These are phyloP conservation scores for Blastobotrys serpentis DNA, from an alignment of 1,139 yeast genomes.

Conservation along the genomic window DNA sequence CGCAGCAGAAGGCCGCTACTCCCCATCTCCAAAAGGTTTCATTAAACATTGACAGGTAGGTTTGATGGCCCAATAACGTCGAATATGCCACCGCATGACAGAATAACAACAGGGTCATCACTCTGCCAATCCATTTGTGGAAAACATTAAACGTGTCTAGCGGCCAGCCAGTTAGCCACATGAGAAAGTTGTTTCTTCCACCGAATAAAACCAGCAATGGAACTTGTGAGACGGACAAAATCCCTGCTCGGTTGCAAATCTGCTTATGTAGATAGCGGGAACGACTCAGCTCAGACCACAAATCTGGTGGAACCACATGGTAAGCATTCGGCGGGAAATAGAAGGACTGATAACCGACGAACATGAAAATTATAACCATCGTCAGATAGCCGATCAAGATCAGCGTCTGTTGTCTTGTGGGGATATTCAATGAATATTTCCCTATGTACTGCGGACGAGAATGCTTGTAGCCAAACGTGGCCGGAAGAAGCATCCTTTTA, in stretches of 20 bases:
- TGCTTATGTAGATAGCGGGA: slow-evolving; percentile 1
- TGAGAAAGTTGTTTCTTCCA: slow-evolving; percentile 60
- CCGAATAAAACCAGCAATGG: slow-evolving; percentile 58
- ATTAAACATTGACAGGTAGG: slow-evolving; percentile 26
- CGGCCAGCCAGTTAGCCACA: slow-evolving; percentile 59
- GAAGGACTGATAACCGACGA: slow-evolving; percentile 39
- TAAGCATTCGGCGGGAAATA: slow-evolving; percentile 4
- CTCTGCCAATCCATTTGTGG: slow-evolving; percentile 62
- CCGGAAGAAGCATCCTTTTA: background rate
- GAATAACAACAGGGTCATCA: slow-evolving; percentile 46
- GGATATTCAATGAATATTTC: slow-evolving; percentile 44
- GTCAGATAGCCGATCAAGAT: slow-evolving; percentile 47
- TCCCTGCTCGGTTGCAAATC: slow-evolving; percentile 60
- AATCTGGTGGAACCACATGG: slow-evolving; percentile 2
- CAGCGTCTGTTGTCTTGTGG: slow-evolving; percentile 58
- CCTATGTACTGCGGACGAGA: slow-evolving; percentile 19
- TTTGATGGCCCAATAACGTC: slow-evolving; percentile 25
- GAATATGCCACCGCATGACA: slow-evolving; percentile 30
- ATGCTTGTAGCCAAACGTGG: slow-evolving; percentile 7
- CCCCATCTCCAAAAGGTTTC: slow-evolving; percentile 38
- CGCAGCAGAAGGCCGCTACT: slow-evolving; percentile 21
- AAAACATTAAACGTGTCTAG: slow-evolving; percentile 57
- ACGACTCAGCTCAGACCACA: background rate
- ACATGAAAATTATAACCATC: slow-evolving; percentile 43
- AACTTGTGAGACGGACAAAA: slow-evolving; percentile 49